phyloP scores from a whole-genome alignment of 257 asterid species.

The Primulina eburnea region DNA sequence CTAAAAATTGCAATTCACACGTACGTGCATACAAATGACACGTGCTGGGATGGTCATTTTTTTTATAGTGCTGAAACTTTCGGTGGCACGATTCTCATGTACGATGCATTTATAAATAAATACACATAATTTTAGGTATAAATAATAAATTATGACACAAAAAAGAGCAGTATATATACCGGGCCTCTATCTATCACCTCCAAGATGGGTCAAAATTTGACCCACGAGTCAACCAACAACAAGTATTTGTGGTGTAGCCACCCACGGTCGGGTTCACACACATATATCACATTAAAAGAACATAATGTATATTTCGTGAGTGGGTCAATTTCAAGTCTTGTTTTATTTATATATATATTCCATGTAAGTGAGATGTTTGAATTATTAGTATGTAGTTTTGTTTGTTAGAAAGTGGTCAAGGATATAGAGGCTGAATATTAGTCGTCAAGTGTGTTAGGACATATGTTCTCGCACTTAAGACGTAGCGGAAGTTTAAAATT shows the following conservation, averaged over 20 bases:
- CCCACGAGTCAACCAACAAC: constrained; percentile 35
- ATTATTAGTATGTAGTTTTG: no score
- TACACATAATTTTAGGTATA: not conserved
- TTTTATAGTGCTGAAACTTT: not conserved
- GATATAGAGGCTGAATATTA: no score
- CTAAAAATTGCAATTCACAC: not conserved
- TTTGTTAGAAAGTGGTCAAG: no score
- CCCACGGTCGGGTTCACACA: constrained; percentile 38
- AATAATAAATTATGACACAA: no score
- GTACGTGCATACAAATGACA: not conserved
- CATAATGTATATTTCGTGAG: not conserved
- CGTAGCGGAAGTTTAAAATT: no score
- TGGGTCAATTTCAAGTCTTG: not conserved
- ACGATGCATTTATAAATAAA: not conserved
- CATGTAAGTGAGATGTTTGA: no score
- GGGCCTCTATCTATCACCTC: no score
- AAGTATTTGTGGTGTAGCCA: constrained; percentile 23
- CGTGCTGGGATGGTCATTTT: not conserved
- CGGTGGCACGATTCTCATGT: not conserved
- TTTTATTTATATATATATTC: no score
- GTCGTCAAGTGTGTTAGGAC: no score
- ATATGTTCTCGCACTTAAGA: no score
- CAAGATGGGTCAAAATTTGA: not conserved
- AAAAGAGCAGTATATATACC: no score
- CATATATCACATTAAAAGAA: not conserved